Base-by-base conservation (phyloP, 176 grass and related monocot genomes). In the Lolium perenne region DNA sequence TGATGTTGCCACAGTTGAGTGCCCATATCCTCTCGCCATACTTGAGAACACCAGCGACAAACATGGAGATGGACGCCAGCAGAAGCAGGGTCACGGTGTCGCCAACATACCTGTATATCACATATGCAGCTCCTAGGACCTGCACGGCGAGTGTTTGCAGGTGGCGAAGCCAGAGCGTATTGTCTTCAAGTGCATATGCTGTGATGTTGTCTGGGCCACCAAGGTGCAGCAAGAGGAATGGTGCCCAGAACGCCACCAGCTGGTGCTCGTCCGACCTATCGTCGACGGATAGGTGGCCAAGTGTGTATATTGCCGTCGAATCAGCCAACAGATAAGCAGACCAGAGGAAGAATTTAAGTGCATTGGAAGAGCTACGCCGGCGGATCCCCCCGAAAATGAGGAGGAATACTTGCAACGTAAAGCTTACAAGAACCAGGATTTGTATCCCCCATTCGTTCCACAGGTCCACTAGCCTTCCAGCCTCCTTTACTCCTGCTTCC, bases 11-110 rank as follows among this genome's bases (percentile, higher is more conserved):
- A 68, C 65, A 68, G 2, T 40, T 18, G 16, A 68, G 65, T 20
- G 65, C 65, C 65, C 65, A 68, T 68, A 68, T 68, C 65, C 65
- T 68, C 32, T 68, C 65, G 2, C 65, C 65, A 40, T 68, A 68
- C 65, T 68, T 68, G 32, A 68, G 65, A 9, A 68, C 0, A 68
- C 65, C 65, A 20, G 65, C 29, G 18, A 68, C 32, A 40, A 68
- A 68, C 32, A 68, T 40, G 32, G 65, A 68, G 32, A 68, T 20
- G 32, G 65, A 68, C 7, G 65, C 65, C 35, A 69, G 7, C 32
- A 69, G 35, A 41, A 69, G 66, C 66, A 69, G 65, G 32, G 65
- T 38, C 32, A 4, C 32, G 16, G 2, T 68, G 32, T 7, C 16
- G 16, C 32, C 15, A 18, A 68, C 15, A 16, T 68, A 68, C 32